Percentiles rank a stretch among this genome's conserved stretches.
Conservation (phyloP, 2,329 filamentous ascomycete genomes). For the Talaromyces sp. region DNA sequence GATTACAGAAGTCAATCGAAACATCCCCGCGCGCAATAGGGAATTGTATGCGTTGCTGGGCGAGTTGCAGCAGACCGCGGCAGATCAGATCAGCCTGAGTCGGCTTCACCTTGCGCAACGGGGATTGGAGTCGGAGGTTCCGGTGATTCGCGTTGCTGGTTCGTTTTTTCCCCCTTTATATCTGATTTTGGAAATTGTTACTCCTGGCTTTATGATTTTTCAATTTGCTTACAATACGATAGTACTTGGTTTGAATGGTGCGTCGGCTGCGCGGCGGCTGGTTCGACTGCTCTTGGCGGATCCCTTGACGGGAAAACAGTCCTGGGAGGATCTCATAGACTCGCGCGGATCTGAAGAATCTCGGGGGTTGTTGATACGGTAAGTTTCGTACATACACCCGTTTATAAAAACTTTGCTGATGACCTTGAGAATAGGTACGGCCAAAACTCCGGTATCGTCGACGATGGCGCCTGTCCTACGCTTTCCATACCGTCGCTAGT, state of each 20-base stretch:
- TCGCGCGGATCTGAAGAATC: conserved; percentile 42
- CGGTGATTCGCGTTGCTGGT: conserved; percentile 55
- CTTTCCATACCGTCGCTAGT: conserved; percentile 53
- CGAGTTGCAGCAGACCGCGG: conserved; percentile 48
- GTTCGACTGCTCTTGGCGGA: conserved; percentile 67
- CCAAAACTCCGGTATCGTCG: conserved; percentile 44
- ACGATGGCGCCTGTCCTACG: conserved; percentile 50
- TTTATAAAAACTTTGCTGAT: neutral
- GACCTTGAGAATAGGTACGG: conserved; percentile 44
- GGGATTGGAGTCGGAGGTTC: conserved; percentile 51
- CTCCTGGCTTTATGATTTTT: neutral
- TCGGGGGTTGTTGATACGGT: conserved; percentile 61
- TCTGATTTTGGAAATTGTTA: neutral
- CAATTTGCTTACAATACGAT: neutral
- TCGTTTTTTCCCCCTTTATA: conserved; percentile 14
- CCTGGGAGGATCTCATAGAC: conserved; percentile 64
- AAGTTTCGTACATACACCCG: conserved; percentile 26
- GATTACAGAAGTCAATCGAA: conserved; percentile 35
- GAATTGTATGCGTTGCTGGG: conserved; percentile 52
- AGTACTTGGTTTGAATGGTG: conserved; percentile 50
- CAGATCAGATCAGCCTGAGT: conserved; percentile 55
- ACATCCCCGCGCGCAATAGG: conserved; percentile 49
- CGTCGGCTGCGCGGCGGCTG: conserved; percentile 52
- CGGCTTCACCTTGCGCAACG: conserved; percentile 56
- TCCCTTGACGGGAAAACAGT: conserved; percentile 57